These are phyloP conservation scores for Citrus reticulata DNA, from an alignment of 345 rosid genomes.

Conservation along the genomic window DNA sequence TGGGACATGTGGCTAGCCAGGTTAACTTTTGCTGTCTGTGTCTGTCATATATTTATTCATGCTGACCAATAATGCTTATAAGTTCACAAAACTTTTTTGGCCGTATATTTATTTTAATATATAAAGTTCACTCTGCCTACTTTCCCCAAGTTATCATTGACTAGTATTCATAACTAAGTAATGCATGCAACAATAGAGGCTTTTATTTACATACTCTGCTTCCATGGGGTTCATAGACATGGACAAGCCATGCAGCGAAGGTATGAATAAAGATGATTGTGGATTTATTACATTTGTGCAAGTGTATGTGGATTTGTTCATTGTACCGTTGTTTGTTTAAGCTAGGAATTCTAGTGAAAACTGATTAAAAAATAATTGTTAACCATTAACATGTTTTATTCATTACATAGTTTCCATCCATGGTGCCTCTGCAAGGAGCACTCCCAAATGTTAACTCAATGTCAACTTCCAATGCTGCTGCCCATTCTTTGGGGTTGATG, in stretches of 20 bases:
- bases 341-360: background rate
- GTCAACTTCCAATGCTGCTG: constrained; percentile 22
- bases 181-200: background rate
- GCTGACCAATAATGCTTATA: background rate
- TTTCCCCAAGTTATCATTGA: background rate
- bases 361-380: constrained; percentile 1
- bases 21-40: background rate
- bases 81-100: background rate
- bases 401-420: constrained; percentile 42
- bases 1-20: background rate
- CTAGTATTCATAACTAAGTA: background rate
- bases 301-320: background rate
- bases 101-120: background rate
- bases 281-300: background rate
- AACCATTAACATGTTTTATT: background rate
- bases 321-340: background rate
- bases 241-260: background rate
- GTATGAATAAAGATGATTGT: background rate
- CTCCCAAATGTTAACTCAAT: constrained; percentile 24
- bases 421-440: constrained; percentile 35
- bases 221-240: background rate
- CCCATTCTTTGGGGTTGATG: constrained; percentile 34
- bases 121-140: background rate
- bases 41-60: background rate
- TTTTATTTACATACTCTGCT: background rate